phyloP scores from a whole-genome alignment of 1,284 basidiomycete species.

The Acaromyces ingoldii region DNA sequence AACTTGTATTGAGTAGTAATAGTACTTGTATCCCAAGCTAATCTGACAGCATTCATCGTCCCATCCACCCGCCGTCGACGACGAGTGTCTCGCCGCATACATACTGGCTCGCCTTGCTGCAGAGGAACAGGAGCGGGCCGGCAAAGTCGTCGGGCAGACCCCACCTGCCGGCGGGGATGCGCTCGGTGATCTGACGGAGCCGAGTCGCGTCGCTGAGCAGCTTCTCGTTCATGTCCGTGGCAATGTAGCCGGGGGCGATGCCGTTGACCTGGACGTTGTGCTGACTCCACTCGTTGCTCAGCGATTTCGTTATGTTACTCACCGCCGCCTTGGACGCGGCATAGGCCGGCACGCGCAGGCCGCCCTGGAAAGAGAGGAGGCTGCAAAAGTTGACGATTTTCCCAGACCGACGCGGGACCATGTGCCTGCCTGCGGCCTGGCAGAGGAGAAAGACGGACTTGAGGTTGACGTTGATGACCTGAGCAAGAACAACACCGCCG shows the following conservation, averaged over 20 bases:
- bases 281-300: constrained; percentile 65
- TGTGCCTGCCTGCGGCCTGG: constrained; percentile 37
- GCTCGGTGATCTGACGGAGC: constrained; percentile 77
- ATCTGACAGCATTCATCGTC: constrained; percentile 16
- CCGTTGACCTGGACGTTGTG: constrained; percentile 84
- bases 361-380: constrained; percentile 46
- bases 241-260: constrained; percentile 59
- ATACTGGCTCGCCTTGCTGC: constrained; percentile 78
- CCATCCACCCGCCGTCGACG: constrained; percentile 50
- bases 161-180: constrained; percentile 63
- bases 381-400: constrained; percentile 46
- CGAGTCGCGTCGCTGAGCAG: constrained; percentile 69
- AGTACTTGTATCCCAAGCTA: too few relatives aligned
- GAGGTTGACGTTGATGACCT: constrained; percentile 41
- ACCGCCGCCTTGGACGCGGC: constrained; percentile 82
- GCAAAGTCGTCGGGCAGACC: constrained; percentile 82
- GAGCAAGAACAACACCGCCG: constrained; percentile 1
- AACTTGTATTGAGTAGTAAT: too few relatives aligned
- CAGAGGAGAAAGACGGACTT: constrained; percentile 34
- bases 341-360: constrained; percentile 69
- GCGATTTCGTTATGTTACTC: constrained; percentile 50
- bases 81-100: constrained; percentile 70
- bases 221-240: constrained; percentile 60
- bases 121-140: constrained; percentile 83
- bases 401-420: constrained; percentile 26